These are phyloP conservation scores for Hypsizygus ulmarius DNA, from an alignment of 1,284 basidiomycete genomes.

Conservation along the genomic window DNA sequence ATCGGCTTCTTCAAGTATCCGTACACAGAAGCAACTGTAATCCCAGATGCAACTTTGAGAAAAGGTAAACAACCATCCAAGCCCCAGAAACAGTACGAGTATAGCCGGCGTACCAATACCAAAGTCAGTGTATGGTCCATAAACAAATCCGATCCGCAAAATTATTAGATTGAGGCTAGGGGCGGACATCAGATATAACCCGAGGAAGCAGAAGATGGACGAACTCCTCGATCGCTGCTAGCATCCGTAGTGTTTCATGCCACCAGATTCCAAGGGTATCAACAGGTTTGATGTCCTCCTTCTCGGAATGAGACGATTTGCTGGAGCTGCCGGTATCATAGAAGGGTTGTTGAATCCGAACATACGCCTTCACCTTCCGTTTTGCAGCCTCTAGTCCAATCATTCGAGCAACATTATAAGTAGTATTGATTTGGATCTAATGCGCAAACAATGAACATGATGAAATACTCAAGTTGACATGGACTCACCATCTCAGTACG, in stretches of 20 bases:
- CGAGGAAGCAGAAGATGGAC: constrained; percentile 22
- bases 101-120: constrained; percentile 51
- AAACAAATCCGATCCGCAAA: constrained; percentile 67
- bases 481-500: constrained; percentile 68
- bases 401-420: constrained; percentile 68
- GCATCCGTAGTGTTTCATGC: constrained; percentile 80
- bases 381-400: constrained; percentile 69
- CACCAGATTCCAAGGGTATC: constrained; percentile 82
- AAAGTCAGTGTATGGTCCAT: constrained; percentile 74
- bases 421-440: constrained; percentile 77
- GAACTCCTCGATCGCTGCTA: constrained; percentile 73
- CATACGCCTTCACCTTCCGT: constrained; percentile 71
- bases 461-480: constrained; percentile 9
- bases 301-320: constrained; percentile 68
- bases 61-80: constrained; percentile 14
- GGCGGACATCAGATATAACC: constrained; percentile 5
- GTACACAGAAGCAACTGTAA: constrained; percentile 82
- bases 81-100: constrained; percentile 7
- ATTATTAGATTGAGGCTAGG: constrained; percentile 78
- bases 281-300: constrained; percentile 72
- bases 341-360: constrained; percentile 79
- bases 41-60: constrained; percentile 55
- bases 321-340: constrained; percentile 65
- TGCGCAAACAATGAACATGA: constrained; percentile 8
- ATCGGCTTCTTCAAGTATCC: constrained; percentile 82